These are phyloP conservation scores for Aspergillus funiculosus DNA, from an alignment of 495 filamentous ascomycete genomes.

Conservation along the genomic window DNA sequence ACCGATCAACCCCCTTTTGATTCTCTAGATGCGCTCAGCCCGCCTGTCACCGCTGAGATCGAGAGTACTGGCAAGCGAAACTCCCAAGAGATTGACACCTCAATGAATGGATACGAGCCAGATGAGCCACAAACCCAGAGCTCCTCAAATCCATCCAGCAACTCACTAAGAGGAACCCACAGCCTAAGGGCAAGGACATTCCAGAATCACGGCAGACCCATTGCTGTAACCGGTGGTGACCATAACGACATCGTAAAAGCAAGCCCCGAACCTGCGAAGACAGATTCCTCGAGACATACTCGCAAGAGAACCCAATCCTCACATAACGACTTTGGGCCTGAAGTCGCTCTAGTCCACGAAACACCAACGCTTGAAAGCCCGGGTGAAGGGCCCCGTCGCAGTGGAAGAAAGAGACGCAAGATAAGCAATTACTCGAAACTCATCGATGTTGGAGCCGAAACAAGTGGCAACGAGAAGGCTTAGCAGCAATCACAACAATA, in stretches of 20 bases:
- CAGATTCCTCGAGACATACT: not conserved
- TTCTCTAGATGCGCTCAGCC: not conserved
- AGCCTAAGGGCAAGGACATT: not conserved
- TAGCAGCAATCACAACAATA: no score
- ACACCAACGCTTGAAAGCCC: not conserved
- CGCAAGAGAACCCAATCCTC: slow-evolving; percentile 8
- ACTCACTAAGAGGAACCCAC: not conserved
- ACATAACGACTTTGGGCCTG: not conserved
- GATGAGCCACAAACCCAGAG: slow-evolving; percentile 1
- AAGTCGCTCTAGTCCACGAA: not conserved
- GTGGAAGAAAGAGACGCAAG: slow-evolving; percentile 25
- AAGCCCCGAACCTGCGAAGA: not conserved
- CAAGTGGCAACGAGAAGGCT: slow-evolving; percentile 19
- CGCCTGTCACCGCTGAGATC: not conserved
- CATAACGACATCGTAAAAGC: not conserved
- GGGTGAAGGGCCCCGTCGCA: slow-evolving; percentile 13
- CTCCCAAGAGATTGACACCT: slow-evolving; percentile 1
- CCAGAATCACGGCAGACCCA: no score
- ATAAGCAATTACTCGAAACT: slow-evolving; percentile 27
- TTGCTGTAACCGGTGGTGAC: no score
- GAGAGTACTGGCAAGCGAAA: not conserved
- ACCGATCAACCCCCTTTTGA: not conserved
- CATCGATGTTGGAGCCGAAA: slow-evolving; percentile 25
- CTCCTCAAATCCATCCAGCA: not conserved
- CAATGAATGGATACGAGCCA: not conserved